Conservation (phyloP, 495 filamentous ascomycete species). For the Hypomontagnella submonticulosa region DNA sequence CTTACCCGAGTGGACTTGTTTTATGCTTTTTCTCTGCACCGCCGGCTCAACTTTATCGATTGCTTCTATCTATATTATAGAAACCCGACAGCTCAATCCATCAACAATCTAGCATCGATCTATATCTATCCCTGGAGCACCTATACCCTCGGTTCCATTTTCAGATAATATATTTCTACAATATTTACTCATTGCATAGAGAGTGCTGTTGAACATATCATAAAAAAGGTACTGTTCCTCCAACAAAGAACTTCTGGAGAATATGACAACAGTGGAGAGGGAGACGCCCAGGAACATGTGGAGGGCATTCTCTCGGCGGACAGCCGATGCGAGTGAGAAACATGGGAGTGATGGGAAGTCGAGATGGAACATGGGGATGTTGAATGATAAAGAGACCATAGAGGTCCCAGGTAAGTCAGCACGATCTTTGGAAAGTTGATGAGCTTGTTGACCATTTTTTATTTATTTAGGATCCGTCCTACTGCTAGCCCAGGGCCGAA, state of each 20-base stretch:
- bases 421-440: slow-evolving; percentile 3
- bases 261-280: slow-evolving; percentile 20
- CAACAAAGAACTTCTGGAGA: not conserved
- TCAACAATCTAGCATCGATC: no score
- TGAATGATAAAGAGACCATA: slow-evolving; percentile 84
- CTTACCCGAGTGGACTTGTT: no score
- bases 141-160: no score
- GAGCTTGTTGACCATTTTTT: slow-evolving; percentile 17
- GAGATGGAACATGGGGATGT: slow-evolving; percentile 81
- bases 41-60: no score
- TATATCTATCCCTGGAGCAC: no score
- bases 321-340: slow-evolving; percentile 17
- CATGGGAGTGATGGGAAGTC: slow-evolving; percentile 25
- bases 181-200: no score
- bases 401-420: slow-evolving; percentile 84
- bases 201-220: no score
- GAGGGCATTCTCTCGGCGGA: slow-evolving; percentile 30
- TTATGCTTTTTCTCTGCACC: no score
- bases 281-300: slow-evolving; percentile 10
- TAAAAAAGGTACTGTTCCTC: not conserved
- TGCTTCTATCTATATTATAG: no score
- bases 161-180: no score
- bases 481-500: slow-evolving; percentile 77
- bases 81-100: no score
- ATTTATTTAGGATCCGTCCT: slow-evolving; percentile 77